These are phyloP conservation scores for Omphalea diandra DNA, from an alignment of 441 rosid genomes.

Conservation along the genomic window DNA sequence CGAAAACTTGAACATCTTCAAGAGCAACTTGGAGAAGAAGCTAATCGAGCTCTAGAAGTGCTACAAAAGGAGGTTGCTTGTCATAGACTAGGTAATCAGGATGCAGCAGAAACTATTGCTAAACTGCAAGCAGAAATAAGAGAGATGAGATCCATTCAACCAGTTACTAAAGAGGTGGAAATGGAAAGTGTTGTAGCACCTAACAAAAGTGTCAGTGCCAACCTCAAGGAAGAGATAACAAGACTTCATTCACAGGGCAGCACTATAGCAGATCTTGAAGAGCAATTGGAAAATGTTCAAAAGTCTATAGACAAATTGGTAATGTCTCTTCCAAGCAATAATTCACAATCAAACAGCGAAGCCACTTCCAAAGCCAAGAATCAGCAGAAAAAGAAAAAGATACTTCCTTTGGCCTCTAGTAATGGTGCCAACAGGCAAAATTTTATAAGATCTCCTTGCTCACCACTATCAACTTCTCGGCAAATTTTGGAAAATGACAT, in stretches of 20 bases:
- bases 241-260: conserved; percentile 97
- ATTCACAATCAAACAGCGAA: conserved; percentile 41
- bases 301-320: conserved; percentile 94
- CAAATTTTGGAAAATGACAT: conserved; percentile 69
- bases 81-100: conserved; percentile 95
- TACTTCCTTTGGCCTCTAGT: conserved; percentile 79
- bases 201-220: conserved; percentile 85
- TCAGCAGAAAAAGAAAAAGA: conserved; percentile 78
- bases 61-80: conserved; percentile 97
- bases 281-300: conserved; percentile 95
- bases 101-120: conserved; percentile 98
- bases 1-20: conserved; percentile 98
- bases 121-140: conserved; percentile 95
- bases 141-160: conserved; percentile 71
- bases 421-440: conserved; percentile 62
- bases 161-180: conserved; percentile 53
- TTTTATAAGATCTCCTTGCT: conserved; percentile 88
- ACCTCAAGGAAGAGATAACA: conserved; percentile 94
- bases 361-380: conserved; percentile 61
- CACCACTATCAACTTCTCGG: conserved; percentile 75
- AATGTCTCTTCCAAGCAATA: conserved; percentile 84
- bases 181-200: conserved; percentile 57
- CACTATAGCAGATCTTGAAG: conserved; percentile 89
- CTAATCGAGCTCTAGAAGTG: conserved; percentile 91
- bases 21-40: conserved; percentile 96